Conservation (phyloP, 2,329 filamentous ascomycete species). For the Conoideocrella luteorostrata region DNA sequence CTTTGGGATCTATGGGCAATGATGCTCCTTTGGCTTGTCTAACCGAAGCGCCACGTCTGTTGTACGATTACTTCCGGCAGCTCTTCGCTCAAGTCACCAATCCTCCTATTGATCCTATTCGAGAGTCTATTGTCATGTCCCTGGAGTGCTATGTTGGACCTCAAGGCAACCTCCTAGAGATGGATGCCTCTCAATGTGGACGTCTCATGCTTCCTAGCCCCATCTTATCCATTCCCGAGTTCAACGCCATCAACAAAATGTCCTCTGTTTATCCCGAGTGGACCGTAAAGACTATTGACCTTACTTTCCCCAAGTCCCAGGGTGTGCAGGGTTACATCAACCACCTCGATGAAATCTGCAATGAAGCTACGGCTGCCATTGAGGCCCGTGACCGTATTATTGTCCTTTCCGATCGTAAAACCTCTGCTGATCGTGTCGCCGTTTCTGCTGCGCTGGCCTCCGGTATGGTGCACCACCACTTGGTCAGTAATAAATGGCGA, state of each 20-base stretch:
- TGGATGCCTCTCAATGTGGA: constrained; percentile 84
- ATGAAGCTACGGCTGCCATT: constrained; percentile 76
- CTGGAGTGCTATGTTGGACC: constrained; percentile 93
- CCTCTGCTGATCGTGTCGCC: constrained; percentile 72
- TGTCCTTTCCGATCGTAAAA: constrained; percentile 82
- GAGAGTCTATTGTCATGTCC: constrained; percentile 98
- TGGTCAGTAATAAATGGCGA: constrained; percentile 93
- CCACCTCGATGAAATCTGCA: constrained; percentile 82
- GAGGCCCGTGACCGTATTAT: constrained; percentile 79
- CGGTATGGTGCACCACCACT: constrained; percentile 89
- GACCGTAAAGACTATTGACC: constrained; percentile 85
- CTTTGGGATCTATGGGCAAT: constrained; percentile 95
- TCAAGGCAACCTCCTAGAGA: constrained; percentile 90
- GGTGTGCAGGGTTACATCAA: constrained; percentile 79
- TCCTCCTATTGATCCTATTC: constrained; percentile 92
- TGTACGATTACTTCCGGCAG: constrained; percentile 96
- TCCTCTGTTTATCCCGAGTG: constrained; percentile 65
- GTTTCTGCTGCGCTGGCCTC: constrained; percentile 84
- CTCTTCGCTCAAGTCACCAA: constrained; percentile 98
- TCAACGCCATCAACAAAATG: constrained; percentile 80
- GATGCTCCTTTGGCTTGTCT: constrained; percentile 89
- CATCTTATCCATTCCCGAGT: constrained; percentile 81
- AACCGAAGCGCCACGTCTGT: constrained; percentile 78
- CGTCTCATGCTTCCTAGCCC: constrained; percentile 82
- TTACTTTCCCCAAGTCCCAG: constrained; percentile 84